Base-by-base conservation (phyloP, 2,329 filamentous ascomycete genomes). In the Fusarium agapanthi region DNA sequence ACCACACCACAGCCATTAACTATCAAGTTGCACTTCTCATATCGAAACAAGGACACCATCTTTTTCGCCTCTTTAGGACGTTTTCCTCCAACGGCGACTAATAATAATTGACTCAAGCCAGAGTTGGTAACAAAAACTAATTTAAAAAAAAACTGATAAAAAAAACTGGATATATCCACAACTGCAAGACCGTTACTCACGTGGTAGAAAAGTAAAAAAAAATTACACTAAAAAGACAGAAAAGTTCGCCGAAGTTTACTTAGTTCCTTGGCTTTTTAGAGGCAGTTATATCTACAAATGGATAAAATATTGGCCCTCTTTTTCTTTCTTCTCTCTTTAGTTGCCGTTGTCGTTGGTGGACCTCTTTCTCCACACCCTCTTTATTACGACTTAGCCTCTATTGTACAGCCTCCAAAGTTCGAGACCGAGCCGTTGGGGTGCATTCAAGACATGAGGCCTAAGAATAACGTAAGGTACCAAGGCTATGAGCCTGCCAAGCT, bases 111-210 rank as follows among this genome's bases (percentile, higher is more conserved):
- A 35, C n/a, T 41, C 22, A 44, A 51, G 35, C n/a, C 26, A 50
- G 32, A 34, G 35, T 30, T 34, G 30, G 43, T 34, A 15, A 7
- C 32, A 34, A 34, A 34, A 34, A 34, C 32, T 16, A 16, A 16
- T n/a, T n/a, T n/a, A n/a, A 0, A 3, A 9, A 34, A 34, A 34
- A 34, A 34, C 32, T 34, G 15, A 34, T 8, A 7, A 41, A 37
- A 58, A 54, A 41, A 55, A 41, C 38, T 34, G 38, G 30, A 24
- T 20, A 53, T 61, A 30, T 40, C 41, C 47, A 50, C 54, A 40
- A 14, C 43, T 69, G 64, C 56, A 63, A 41, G 43, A 54, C 60
- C 59, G 65, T 69, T 69, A 18, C 59, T 69, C 66, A n/a, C 60
- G 65, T 70, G 60, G 66, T 10, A 60, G n/a, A 50, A 58, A 58